A percentile compares a stretch with the other conserved stretches of the same genome.
Evolutionary conservation across 805 yeast species (phyloP).

Genomic region (Candida stauntonica): DNA sequence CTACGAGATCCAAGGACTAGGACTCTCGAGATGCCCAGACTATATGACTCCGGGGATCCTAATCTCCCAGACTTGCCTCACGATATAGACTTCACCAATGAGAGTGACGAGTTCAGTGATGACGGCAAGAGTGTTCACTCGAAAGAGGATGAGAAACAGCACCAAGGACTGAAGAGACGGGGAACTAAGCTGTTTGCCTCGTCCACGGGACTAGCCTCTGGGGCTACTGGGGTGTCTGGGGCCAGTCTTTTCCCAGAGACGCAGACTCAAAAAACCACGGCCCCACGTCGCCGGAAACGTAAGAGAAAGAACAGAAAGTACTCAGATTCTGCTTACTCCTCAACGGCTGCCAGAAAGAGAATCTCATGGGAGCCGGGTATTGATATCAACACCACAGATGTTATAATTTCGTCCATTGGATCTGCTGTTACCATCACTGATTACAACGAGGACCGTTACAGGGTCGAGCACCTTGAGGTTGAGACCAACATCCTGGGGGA

Average conservation of each 20-base stretch:
- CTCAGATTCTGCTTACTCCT: constrained; percentile 33
- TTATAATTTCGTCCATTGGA: constrained; percentile 47
- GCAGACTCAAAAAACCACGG: background rate
- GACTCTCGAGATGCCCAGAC: constrained; percentile 5
- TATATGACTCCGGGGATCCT: constrained; percentile 41
- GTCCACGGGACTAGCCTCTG: too few relatives aligned
- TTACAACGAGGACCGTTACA: constrained; percentile 39
- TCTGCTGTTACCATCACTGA: constrained; percentile 52
- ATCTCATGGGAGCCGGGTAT: constrained; percentile 61
- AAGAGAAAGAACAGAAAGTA: constrained; percentile 27
- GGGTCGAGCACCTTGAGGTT: constrained; percentile 31
- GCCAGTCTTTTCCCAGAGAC: background rate
- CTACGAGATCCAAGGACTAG: too few relatives aligned
- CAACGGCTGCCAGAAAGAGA: constrained; percentile 33
- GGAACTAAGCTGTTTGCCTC: constrained; percentile 10
- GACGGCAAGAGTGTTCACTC: constrained; percentile 3
- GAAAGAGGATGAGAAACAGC: background rate
- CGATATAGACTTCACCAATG: constrained; percentile 18
- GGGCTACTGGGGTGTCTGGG: too few relatives aligned
- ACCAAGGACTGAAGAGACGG: constrained; percentile 3
- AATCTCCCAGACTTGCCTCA: constrained; percentile 36
- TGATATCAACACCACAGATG: constrained; percentile 46
- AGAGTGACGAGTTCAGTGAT: constrained; percentile 24
- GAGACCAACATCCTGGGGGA: constrained; percentile 30
- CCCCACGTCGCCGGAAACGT: constrained; percentile 2